Base-by-base conservation (phyloP, 2,329 filamentous ascomycete genomes). In the Teratosphaeria viscida region DNA sequence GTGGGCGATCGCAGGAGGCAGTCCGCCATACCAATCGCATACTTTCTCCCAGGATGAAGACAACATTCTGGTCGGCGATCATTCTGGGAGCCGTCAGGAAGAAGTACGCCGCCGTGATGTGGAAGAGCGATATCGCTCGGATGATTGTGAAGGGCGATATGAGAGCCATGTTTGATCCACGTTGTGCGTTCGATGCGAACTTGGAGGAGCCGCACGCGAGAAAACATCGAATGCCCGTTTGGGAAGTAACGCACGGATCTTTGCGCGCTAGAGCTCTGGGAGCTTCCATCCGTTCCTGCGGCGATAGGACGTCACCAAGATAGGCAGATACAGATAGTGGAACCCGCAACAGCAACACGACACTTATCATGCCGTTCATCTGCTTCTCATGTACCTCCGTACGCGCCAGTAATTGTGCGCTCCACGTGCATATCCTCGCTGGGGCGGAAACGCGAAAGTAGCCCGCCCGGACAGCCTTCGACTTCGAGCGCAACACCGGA, bases 101-200 rank as follows among this genome's bases (percentile, higher is more conserved):
- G 78, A 94, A 90, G 75, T 87, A 91, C 68, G 86, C 90, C 55
- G 94, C 79, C 5, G 89, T 89, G 64, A 96, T 75, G 76, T 96
- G 89, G 78, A 94, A 90, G 71, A 95, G 82, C 66, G 88, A 88
- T 66, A 96, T 78, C 57, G 85, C 86, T 67, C 89, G 87, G 67
- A 96, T 87, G 73, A 96, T 86, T 8, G 87, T 89, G 70, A 83
- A 87, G 62, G 86, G 85, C 2, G 89, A 91, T 69, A 96, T 82
- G 72, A 95, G 79, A 35, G 85, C 87, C 92, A 96, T 96, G 27
- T 49, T 49, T 12, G 23, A 39, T 39, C 16, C 16, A 32, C 37
- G 11, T 39, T 11, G 23, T n/a, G 19, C 23, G 43, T 19, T 19
- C 2, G 2, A 12, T 39, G n/a, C n/a, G 7, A 19, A 3, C 8